A percentile compares a stretch with the other conserved stretches of the same genome.
These are phyloP conservation scores for Chlorella sp. DNA, from an alignment of 139 green algal species.

Conservation along the genomic window DNA sequence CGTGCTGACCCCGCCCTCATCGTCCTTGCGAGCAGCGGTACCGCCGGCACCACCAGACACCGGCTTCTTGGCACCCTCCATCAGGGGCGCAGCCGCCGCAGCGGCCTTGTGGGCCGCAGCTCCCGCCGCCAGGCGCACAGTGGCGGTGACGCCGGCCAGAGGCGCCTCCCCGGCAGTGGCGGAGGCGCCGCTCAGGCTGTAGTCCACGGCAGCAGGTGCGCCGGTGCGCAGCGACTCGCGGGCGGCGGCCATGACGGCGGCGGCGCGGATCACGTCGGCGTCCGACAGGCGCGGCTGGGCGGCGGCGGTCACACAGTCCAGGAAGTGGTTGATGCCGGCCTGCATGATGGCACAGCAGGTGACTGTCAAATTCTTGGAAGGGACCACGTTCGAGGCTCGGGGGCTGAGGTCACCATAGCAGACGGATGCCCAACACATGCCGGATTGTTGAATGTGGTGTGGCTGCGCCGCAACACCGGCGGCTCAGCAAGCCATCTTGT, in stretches of 20 bases:
- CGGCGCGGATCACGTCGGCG: not conserved
- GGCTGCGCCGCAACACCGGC: no score
- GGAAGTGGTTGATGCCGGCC: conserved; percentile 14
- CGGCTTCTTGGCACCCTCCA: not conserved
- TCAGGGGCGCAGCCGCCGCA: not conserved
- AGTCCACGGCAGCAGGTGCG: not conserved
- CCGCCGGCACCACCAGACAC: not conserved
- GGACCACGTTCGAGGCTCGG: no score
- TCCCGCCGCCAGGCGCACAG: not conserved
- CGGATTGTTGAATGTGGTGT: no score
- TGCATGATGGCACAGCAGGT: not conserved
- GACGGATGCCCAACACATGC: no score
- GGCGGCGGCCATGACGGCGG: conserved; percentile 12
- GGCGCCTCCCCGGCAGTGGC: not conserved
- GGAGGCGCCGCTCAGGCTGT: not conserved
- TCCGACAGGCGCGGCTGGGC: not conserved
- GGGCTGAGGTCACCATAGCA: no score
- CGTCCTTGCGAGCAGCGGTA: not conserved
- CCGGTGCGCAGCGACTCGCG: conserved; percentile 1
- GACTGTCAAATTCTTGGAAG: not conserved
- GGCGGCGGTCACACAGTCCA: not conserved
- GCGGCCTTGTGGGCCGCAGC: not conserved
- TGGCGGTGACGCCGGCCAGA: not conserved
- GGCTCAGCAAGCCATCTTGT: no score
- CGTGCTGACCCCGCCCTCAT: not conserved